Percentiles rank a stretch among this genome's conserved stretches.
phyloP scores from a whole-genome alignment of 2,329 filamentous ascomycete genomes.

The Ascochyta lentis region DNA sequence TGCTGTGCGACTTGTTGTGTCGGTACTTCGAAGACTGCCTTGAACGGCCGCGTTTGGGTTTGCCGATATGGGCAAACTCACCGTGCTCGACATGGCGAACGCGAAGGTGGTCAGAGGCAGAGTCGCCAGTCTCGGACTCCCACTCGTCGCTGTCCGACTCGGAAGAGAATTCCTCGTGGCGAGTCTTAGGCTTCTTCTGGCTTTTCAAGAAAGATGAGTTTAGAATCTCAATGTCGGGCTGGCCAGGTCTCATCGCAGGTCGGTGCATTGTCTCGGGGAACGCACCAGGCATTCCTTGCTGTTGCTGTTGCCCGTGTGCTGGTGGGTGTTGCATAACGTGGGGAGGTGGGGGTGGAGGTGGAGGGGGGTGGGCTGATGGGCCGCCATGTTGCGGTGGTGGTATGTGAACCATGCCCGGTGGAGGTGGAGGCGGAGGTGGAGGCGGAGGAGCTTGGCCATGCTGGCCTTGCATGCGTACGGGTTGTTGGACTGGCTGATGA shows the following conservation, averaged over 20 bases:
- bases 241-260: slow-evolving; percentile 15
- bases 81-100: slow-evolving; percentile 29
- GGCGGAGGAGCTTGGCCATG: slow-evolving; percentile 5
- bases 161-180: slow-evolving; percentile 12
- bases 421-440: background rate
- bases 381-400: slow-evolving; percentile 7
- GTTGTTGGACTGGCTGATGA: background rate
- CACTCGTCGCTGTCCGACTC: slow-evolving; percentile 26
- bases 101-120: slow-evolving; percentile 21
- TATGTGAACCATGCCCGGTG: background rate
- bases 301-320: slow-evolving; percentile 9
- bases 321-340: slow-evolving; percentile 15
- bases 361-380: background rate
- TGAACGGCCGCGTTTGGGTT: slow-evolving; percentile 23
- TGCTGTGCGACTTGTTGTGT: slow-evolving; percentile 20
- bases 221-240: slow-evolving; percentile 11
- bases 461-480: background rate
- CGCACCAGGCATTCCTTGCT: slow-evolving; percentile 24
- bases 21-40: slow-evolving; percentile 19
- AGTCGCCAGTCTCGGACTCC: slow-evolving; percentile 26
- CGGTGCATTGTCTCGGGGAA: slow-evolving; percentile 19
- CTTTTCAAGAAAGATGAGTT: slow-evolving; percentile 14
- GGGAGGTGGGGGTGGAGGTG: slow-evolving; percentile 10
- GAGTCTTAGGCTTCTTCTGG: slow-evolving; percentile 25
- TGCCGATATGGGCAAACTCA: slow-evolving; percentile 23